phyloP scores from a whole-genome alignment of 495 filamentous ascomycete genomes.

The Xylaria sp. region DNA sequence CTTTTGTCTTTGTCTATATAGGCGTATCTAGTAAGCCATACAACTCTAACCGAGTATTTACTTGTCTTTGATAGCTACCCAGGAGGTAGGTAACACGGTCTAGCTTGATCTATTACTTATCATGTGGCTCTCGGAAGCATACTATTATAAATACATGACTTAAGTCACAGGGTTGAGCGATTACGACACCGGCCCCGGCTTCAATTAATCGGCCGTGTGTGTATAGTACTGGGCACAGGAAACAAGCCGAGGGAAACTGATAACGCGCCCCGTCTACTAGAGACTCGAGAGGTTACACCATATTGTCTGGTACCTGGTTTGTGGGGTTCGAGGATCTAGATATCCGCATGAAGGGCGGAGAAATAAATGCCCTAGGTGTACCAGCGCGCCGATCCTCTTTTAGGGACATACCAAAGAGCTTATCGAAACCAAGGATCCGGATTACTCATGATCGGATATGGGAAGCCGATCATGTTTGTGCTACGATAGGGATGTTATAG shows the following conservation, averaged over 20 bases:
- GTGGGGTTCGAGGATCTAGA: neutral
- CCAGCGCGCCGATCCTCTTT: neutral
- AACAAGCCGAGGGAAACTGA: neutral
- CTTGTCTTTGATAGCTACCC: neutral
- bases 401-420: neutral
- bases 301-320: neutral
- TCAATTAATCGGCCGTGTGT: neutral
- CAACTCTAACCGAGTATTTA: neutral
- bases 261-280: neutral
- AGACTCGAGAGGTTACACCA: neutral
- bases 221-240: neutral
- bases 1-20: neutral
- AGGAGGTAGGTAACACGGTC: too few relatives aligned
- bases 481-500: neutral
- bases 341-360: neutral
- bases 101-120: neutral
- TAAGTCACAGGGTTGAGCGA: neutral
- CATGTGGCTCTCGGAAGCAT: neutral
- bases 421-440: neutral
- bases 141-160: neutral
- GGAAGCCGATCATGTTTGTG: neutral
- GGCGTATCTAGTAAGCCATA: neutral
- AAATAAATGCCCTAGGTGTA: neutral
- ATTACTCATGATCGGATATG: neutral
- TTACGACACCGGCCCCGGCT: neutral